Evolutionary conservation across 345 rosid genomes (phyloP).

Genomic region (Bruguiera gymnorhiza): DNA sequence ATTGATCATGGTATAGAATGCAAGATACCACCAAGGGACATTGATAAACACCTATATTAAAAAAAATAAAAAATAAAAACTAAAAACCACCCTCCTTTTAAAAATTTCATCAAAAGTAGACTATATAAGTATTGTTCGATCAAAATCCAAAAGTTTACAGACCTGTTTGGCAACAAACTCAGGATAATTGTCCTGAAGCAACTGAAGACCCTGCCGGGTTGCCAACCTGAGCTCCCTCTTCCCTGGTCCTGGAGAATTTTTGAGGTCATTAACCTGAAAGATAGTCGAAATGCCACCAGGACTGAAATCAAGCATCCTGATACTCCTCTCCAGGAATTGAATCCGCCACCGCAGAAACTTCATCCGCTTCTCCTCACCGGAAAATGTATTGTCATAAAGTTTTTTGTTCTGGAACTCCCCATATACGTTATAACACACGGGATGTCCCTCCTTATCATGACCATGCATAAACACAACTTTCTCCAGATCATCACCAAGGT

Average conservation of each 20-base stretch:
- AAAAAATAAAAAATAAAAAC: not conserved
- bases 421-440: conserved; percentile 82
- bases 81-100: not conserved
- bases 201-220: conserved; percentile 68
- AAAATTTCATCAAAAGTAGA: not conserved
- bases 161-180: conserved; percentile 96
- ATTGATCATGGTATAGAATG: conserved; percentile 67
- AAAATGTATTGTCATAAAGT: conserved; percentile 61
- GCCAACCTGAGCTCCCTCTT: conserved; percentile 80
- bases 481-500: conserved; percentile 75
- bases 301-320: conserved; percentile 76
- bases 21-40: conserved; percentile 98
- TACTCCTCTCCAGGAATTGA: conserved; percentile 88
- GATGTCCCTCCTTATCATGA: conserved; percentile 73
- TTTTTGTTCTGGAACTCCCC: conserved; percentile 94
- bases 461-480: conserved; percentile 91
- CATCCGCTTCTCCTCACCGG: conserved; percentile 66
- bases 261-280: conserved; percentile 83
- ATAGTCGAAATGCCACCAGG: conserved; percentile 75
- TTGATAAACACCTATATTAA: conserved; percentile 67
- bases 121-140: not conserved
- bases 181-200: conserved; percentile 94
- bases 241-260: conserved; percentile 78
- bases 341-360: conserved; percentile 78
- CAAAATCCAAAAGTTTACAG: not conserved